A percentile compares a stretch with the other conserved stretches of the same genome.
Evolutionary conservation across 164 flowering plant species (phyloP).

Genomic region (Aristolochia californica): DNA sequence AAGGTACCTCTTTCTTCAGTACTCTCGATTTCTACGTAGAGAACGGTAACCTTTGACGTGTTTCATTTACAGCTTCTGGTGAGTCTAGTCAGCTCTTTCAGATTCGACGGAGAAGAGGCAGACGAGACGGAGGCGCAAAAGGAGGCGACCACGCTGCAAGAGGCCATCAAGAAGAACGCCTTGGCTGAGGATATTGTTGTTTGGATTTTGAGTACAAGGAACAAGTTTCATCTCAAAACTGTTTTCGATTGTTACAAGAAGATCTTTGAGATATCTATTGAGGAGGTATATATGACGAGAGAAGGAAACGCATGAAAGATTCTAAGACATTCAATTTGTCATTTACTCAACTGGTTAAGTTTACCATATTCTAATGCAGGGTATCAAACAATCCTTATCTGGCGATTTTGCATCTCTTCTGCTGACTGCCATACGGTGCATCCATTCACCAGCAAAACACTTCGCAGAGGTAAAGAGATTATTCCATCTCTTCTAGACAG

Average conservation of each 20-base stretch:
- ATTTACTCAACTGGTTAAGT: too few relatives aligned
- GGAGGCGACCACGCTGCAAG: conserved; percentile 46
- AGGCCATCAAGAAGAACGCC: conserved; percentile 37
- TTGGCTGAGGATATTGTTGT: conserved; percentile 40
- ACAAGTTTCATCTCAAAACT: conserved; percentile 48
- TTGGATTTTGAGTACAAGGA: conserved; percentile 55
- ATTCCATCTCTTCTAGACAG: not conserved
- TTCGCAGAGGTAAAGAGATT: conserved; percentile 51
- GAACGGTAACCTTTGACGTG: too few relatives aligned
- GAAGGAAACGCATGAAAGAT: too few relatives aligned
- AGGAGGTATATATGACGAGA: too few relatives aligned
- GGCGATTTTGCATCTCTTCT: conserved; percentile 37
- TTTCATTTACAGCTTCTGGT: not conserved
- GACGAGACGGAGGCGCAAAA: conserved; percentile 29
- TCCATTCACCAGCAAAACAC: conserved; percentile 58
- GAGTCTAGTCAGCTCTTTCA: conserved; percentile 63
- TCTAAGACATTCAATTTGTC: too few relatives aligned
- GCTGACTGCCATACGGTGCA: conserved; percentile 40
- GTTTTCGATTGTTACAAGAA: too few relatives aligned
- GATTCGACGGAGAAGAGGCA: conserved; percentile 48
- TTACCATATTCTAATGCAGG: conserved; percentile 61
- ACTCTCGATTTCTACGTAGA: not conserved
- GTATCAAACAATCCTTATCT: conserved; percentile 30
- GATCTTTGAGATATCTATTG: too few relatives aligned
- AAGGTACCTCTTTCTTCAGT: conserved; percentile 30